These are phyloP conservation scores for Tritrichomonas musculus DNA, from an alignment of 208 protist species.

Conservation along the genomic window DNA sequence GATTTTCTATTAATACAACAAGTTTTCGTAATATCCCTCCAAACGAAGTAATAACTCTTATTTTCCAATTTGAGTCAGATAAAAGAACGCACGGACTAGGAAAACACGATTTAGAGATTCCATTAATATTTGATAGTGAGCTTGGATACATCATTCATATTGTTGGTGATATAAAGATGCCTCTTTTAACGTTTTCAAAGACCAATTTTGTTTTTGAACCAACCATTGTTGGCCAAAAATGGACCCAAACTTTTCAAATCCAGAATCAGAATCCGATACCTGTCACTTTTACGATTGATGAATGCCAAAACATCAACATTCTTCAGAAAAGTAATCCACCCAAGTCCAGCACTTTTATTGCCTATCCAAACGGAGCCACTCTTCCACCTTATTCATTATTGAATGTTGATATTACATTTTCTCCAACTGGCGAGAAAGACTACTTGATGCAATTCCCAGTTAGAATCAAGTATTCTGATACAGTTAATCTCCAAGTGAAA, in stretches of 20 bases:
- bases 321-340: no score
- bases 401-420: not conserved
- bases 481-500: not conserved
- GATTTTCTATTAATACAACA: not conserved
- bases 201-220: not conserved
- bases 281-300: not conserved
- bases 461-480: not conserved
- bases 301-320: no score
- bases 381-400: not conserved
- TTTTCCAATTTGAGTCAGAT: not conserved
- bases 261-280: not conserved
- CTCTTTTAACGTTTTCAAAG: not conserved
- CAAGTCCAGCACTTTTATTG: not conserved
- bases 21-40: not conserved
- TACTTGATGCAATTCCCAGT: not conserved
- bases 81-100: not conserved
- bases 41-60: not conserved
- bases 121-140: not conserved
- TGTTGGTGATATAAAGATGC: not conserved
- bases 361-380: not conserved
- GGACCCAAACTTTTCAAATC: not conserved
- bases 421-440: not conserved
- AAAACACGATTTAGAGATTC: not conserved
- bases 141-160: not conserved
- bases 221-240: not conserved